Base-by-base conservation (phyloP, 495 filamentous ascomycete species). In the Xanthoparmelia taractica region DNA sequence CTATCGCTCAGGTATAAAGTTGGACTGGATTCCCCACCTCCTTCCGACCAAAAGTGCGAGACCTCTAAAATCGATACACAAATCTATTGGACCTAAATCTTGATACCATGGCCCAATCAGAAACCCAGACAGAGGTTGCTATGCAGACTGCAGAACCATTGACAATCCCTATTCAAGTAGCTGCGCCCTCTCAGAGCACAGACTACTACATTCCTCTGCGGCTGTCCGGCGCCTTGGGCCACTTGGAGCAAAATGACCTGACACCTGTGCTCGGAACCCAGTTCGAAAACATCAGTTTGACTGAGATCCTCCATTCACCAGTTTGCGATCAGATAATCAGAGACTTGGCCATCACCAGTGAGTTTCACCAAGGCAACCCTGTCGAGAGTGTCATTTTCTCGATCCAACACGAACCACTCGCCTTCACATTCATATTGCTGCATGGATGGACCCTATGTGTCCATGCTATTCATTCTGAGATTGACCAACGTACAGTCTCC, bases 261-360 rank as follows among this genome's bases (percentile, higher is more conserved):
- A 88, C 85, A 3, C 83, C 84, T 0, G 70, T 84, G 10, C 85
- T 87, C 61, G 86, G 85, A 18, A 74, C 76, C n/a, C 85, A 87
- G 66, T 88, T 77, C 64, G 64, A 71, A 27, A 73, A 77, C 18
- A 75, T 80, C 18, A 78, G 85, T 54, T 67, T 89, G 10, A 76
- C 75, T 5, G 77, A 83, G 85, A 88, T 63, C 74, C 87, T 12
- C 83, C 85, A 38, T 79, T 85, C 48, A 83, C 79, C 56, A 27
- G 7, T 15, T 10, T 58, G 56, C 20, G 18, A 58, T 27, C 20
- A 58, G 1, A 8, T 40, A 27, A 58, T 58, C 29, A 58, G 56
- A n/a, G 56, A 58, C 29, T 25, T 58, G 38, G 56, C 56, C 34
- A 58, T 58, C 20, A 58, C 34, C 34, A 58, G 56, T 58, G 17